Conservation (phyloP, 1,284 basidiomycete species). For the Acaromyces ingoldii region DNA sequence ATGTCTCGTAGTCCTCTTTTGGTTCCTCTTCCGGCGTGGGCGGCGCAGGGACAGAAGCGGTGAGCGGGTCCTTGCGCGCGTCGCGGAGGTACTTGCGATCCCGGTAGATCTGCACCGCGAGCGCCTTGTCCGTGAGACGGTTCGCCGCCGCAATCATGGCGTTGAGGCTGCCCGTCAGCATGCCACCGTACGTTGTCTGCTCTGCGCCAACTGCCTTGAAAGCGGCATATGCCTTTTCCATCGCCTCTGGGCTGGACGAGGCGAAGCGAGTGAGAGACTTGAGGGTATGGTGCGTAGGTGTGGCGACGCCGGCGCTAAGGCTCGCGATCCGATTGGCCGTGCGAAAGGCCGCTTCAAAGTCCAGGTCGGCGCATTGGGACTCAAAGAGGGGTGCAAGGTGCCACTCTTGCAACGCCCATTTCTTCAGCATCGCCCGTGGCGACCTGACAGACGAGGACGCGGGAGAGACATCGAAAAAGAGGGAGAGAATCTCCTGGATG, state of each 20-base stretch:
- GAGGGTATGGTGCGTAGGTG: conserved; percentile 6
- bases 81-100: background rate
- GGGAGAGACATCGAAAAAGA: no score
- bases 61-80: background rate
- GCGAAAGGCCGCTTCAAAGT: conserved; percentile 23
- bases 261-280: conserved; percentile 18
- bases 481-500: conserved; percentile 15
- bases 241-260: conserved; percentile 4
- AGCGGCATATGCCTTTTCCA: conserved; percentile 14
- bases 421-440: no score
- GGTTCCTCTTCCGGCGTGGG: background rate
- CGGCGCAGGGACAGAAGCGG: background rate
- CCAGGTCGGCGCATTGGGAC: conserved; percentile 19
- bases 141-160: conserved; percentile 20
- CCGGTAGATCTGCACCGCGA: conserved; percentile 23
- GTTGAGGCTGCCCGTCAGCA: conserved; percentile 15
- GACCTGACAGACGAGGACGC: conserved; percentile 4
- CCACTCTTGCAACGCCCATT: conserved; percentile 23
- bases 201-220: conserved; percentile 3
- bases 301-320: conserved; percentile 3
- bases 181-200: conserved; percentile 7
- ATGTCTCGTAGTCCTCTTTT: background rate
- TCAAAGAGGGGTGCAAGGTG: conserved; percentile 36
- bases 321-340: conserved; percentile 10
- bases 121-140: conserved; percentile 13